Percentiles rank a stretch among this genome's conserved stretches.
phyloP scores from a whole-genome alignment of 495 filamentous ascomycete species.

The Aspergillus haitiensis region DNA sequence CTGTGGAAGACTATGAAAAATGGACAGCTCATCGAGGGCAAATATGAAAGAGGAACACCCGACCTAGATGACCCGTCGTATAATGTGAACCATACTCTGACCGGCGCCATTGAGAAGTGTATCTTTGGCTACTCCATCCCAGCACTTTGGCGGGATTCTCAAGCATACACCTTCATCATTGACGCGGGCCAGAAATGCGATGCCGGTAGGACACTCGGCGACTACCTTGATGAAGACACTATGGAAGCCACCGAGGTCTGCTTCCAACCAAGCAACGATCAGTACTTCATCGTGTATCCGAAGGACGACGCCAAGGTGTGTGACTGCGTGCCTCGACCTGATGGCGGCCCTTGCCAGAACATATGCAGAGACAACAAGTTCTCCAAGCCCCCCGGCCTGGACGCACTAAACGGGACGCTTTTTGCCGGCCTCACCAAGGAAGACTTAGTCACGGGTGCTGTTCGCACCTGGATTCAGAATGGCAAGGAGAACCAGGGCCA shows the following conservation, averaged over 20 bases:
- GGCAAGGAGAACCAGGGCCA: constrained; percentile 29
- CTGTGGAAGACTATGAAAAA: constrained; percentile 24
- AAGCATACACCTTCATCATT: constrained; percentile 30
- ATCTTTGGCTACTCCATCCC: constrained; percentile 37
- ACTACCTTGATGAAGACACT: constrained; percentile 27
- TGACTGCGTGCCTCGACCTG: neutral
- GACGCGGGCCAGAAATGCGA: constrained; percentile 33
- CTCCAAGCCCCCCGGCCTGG: constrained; percentile 26
- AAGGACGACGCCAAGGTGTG: constrained; percentile 14
- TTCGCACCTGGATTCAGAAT: constrained; percentile 32
- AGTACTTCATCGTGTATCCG: constrained; percentile 34
- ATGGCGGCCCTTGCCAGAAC: neutral
- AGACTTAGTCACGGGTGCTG: constrained; percentile 27
- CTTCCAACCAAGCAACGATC: constrained; percentile 23
- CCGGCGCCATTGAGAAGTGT: constrained; percentile 20
- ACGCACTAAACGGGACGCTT: constrained; percentile 11
- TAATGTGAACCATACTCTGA: neutral
- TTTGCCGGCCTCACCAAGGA: constrained; percentile 28
- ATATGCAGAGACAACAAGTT: constrained; percentile 22
- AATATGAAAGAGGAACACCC: neutral
- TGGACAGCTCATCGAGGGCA: constrained; percentile 33
- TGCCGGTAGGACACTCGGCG: constrained; percentile 18
- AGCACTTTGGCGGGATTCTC: constrained; percentile 27
- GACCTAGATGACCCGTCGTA: neutral
- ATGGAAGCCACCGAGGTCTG: constrained; percentile 26